phyloP scores from a whole-genome alignment of 306 rosid genomes.

The Trifolium pratense region DNA sequence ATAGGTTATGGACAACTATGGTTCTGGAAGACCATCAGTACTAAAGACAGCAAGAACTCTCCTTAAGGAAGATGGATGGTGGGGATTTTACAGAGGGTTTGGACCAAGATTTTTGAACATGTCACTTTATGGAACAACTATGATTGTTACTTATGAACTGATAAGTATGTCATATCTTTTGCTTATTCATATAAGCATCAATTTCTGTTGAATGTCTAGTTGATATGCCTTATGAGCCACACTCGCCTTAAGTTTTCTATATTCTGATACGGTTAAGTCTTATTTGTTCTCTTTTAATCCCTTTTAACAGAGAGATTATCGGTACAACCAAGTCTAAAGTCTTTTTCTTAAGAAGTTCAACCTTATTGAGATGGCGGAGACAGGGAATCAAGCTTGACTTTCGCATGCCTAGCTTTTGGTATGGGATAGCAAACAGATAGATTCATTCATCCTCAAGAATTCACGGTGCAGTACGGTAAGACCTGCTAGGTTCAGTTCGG shows the following conservation, averaged over 20 bases:
- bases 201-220: constrained; percentile 12
- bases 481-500: background rate
- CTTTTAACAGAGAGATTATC: constrained; percentile 77
- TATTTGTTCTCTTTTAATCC: constrained; percentile 19
- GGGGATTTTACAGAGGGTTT: constrained; percentile 91
- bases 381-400: constrained; percentile 20
- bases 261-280: constrained; percentile 30
- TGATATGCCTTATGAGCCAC: no score
- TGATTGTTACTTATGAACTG: constrained; percentile 89
- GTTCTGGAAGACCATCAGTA: constrained; percentile 81
- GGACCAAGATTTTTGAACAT: constrained; percentile 86
- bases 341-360: constrained; percentile 36
- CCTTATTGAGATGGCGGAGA: constrained; percentile 8
- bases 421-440: constrained; percentile 23
- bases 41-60: constrained; percentile 71
- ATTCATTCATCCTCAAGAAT: constrained; percentile 31
- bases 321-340: constrained; percentile 44
- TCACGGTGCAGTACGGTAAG: constrained; percentile 24
- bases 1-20: constrained; percentile 81
- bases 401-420: constrained; percentile 9
- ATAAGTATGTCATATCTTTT: constrained; percentile 62
- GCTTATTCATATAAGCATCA: constrained; percentile 14
- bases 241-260: no score
- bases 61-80: constrained; percentile 83
- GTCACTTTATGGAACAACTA: constrained; percentile 88